Percentiles rank a stretch among this genome's conserved stretches.
Evolutionary conservation across 352 stramenopile species (phyloP).

Genomic region (Pythium apleroticum): DNA sequence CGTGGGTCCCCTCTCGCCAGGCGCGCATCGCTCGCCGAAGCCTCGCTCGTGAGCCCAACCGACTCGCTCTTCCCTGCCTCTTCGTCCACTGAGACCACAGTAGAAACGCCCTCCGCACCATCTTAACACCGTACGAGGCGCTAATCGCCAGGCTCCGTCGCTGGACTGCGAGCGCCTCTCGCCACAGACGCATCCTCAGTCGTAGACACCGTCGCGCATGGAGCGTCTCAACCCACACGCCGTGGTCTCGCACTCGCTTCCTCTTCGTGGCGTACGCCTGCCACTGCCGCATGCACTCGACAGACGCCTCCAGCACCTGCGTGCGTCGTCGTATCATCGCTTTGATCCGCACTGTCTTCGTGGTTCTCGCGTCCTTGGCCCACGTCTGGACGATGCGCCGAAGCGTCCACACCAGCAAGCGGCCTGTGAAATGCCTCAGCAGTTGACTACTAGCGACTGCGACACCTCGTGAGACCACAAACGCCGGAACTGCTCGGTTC

Average conservation of each 20-base stretch:
- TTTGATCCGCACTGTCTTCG: slow-evolving; percentile 20
- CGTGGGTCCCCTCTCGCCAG: background rate
- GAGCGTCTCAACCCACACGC: slow-evolving; percentile 43
- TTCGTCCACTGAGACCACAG: background rate
- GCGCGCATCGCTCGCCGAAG: background rate
- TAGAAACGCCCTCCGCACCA: background rate
- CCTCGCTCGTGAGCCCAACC: background rate
- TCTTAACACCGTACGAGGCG: background rate
- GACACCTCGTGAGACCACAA: slow-evolving; percentile 29
- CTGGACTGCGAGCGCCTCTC: background rate
- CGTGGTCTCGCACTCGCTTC: slow-evolving; percentile 32
- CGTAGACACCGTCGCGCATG: slow-evolving; percentile 24
- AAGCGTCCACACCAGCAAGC: slow-evolving; percentile 22
- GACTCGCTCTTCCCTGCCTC: background rate
- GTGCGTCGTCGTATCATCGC: slow-evolving; percentile 31
- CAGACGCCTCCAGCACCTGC: slow-evolving; percentile 33
- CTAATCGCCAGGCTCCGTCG: background rate
- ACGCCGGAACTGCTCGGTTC: slow-evolving; percentile 33
- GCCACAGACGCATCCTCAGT: slow-evolving; percentile 31
- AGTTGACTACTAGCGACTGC: background rate
- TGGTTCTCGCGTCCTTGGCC: slow-evolving; percentile 10
- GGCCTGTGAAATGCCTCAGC: slow-evolving; percentile 20
- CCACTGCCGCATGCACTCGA: slow-evolving; percentile 52
- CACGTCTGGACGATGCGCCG: slow-evolving; percentile 25
- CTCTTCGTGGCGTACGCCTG: slow-evolving; percentile 26